phyloP scores from a whole-genome alignment of 2,329 filamentous ascomycete species.

The Akanthomyces uredinophilus region DNA sequence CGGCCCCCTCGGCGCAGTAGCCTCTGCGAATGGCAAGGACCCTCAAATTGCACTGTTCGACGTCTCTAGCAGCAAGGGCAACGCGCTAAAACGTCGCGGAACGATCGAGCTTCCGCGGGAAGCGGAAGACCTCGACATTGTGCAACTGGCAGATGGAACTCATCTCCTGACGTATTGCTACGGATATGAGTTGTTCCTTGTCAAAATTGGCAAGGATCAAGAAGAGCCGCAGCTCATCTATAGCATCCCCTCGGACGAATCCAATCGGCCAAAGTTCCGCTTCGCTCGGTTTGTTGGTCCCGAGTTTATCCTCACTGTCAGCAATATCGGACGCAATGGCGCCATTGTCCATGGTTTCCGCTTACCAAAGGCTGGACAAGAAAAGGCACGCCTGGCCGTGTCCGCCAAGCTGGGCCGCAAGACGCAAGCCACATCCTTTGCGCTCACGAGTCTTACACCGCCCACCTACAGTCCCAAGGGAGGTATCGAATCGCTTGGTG shows the following conservation, averaged over 20 bases:
- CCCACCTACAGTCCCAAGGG: conserved; percentile 38
- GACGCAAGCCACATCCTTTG: conserved; percentile 71
- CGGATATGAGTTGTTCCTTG: conserved; percentile 66
- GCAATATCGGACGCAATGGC: conserved; percentile 54
- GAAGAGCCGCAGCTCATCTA: conserved; percentile 49
- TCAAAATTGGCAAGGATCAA: conserved; percentile 50
- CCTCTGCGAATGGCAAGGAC: conserved; percentile 70
- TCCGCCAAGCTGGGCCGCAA: conserved; percentile 56
- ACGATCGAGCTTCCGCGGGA: conserved; percentile 48
- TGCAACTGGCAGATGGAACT: conserved; percentile 53
- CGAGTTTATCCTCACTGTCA: conserved; percentile 51
- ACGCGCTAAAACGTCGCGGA: conserved; percentile 41
- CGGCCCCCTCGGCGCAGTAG: conserved; percentile 67
- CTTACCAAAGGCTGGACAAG: conserved; percentile 36
- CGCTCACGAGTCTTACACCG: conserved; percentile 64
- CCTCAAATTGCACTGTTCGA: conserved; percentile 79
- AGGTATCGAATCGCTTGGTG: conserved; percentile 41
- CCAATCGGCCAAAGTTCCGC: conserved; percentile 47
- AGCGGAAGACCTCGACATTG: conserved; percentile 65
- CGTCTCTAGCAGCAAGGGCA: conserved; percentile 61
- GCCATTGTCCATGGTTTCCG: conserved; percentile 53
- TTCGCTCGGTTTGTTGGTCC: conserved; percentile 55
- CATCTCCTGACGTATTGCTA: conserved; percentile 77
- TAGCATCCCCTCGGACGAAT: conserved; percentile 47
- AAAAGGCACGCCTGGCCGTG: conserved; percentile 45